A percentile compares a stretch with the other conserved stretches of the same genome.
Conservation (phyloP, 1,284 basidiomycete genomes). For the Mrakiaceae sp. region DNA sequence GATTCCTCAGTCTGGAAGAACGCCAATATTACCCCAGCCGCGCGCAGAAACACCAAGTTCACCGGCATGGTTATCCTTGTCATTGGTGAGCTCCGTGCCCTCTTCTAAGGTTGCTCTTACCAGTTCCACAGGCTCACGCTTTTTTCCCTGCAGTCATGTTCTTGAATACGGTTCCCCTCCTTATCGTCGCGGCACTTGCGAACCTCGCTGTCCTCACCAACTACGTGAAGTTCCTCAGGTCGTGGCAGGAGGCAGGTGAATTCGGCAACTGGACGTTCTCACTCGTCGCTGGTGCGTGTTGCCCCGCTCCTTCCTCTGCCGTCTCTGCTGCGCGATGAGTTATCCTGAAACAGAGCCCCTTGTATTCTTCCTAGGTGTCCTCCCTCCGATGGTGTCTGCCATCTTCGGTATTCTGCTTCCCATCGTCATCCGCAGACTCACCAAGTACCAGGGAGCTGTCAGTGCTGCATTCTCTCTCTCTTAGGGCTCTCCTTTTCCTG, state of each 20-base stretch:
- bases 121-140: not conserved
- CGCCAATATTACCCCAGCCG: conserved; percentile 57
- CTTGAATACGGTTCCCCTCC: conserved; percentile 82
- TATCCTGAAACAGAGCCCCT: not conserved
- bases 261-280: conserved; percentile 33
- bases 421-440: conserved; percentile 70
- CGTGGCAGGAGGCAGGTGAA: conserved; percentile 52
- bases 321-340: not conserved
- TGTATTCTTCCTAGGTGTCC: conserved; percentile 46
- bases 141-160: conserved; percentile 49
- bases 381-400: conserved; percentile 75
- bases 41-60: conserved; percentile 52
- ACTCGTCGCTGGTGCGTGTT: not conserved
- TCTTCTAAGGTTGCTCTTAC: not conserved
- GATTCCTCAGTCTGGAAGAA: conserved; percentile 69
- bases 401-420: conserved; percentile 82
- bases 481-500: not conserved
- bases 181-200: conserved; percentile 47
- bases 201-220: conserved; percentile 33
- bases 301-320: not conserved
- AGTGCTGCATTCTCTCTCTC: conserved; percentile 24
- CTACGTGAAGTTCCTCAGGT: conserved; percentile 60
- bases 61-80: conserved; percentile 65
- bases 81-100: conserved; percentile 25
- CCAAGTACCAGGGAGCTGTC: conserved; percentile 66